These are phyloP conservation scores for Dothistroma septosporum DNA, from an alignment of 2,329 filamentous ascomycete genomes.

Conservation along the genomic window DNA sequence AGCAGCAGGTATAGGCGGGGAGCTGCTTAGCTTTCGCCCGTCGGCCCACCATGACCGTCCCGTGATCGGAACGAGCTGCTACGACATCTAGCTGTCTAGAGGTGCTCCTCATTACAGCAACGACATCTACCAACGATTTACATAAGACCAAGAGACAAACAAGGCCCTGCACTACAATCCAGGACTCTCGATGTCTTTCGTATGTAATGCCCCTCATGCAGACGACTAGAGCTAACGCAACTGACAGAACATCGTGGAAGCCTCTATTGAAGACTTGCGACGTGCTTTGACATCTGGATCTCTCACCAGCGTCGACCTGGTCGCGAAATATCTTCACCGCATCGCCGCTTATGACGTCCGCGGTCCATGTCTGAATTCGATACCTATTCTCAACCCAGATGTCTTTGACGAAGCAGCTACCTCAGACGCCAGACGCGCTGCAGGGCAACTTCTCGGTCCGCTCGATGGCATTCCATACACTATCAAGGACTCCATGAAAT, in stretches of 20 bases:
- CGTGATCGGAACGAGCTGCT: not conserved
- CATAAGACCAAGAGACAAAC: not conserved
- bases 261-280: conserved; percentile 45
- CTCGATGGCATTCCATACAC: conserved; percentile 57
- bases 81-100: not conserved
- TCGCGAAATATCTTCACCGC: conserved; percentile 45
- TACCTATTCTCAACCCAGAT: conserved; percentile 46
- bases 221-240: conserved; percentile 1
- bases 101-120: not conserved
- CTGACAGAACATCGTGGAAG: conserved; percentile 44
- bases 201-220: conserved; percentile 3
- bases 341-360: conserved; percentile 47
- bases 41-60: not conserved
- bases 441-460: conserved; percentile 35
- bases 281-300: conserved; percentile 40
- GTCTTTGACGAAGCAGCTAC: conserved; percentile 47
- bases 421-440: conserved; percentile 45
- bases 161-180: not conserved
- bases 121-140: not conserved
- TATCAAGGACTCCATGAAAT: conserved; percentile 56
- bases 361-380: conserved; percentile 44
- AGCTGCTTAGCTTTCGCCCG: not conserved
- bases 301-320: conserved; percentile 45
- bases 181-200: conserved; percentile 12
- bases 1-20: not conserved